A percentile compares a stretch with the other conserved stretches of the same genome.
phyloP scores from a whole-genome alignment of 495 filamentous ascomycete genomes.

The Penicillium paxilli region DNA sequence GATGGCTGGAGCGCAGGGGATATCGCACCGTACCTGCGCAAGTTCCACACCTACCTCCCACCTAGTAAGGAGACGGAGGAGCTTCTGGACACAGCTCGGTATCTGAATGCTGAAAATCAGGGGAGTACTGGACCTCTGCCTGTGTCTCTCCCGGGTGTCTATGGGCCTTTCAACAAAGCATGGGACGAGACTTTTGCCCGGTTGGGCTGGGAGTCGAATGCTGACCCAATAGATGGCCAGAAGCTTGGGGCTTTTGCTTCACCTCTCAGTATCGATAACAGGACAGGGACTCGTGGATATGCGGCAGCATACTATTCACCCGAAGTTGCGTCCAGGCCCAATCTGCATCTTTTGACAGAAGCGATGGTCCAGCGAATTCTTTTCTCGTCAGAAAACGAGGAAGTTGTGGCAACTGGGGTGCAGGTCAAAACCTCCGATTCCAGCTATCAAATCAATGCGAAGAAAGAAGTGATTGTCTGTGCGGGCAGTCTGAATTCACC shows the following conservation, averaged over 20 bases:
- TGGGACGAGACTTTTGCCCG: slow-evolving; percentile 27
- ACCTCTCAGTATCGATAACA: slow-evolving; percentile 15
- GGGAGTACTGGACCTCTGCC: slow-evolving; percentile 26
- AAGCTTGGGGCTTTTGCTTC: slow-evolving; percentile 24
- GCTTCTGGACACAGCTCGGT: slow-evolving; percentile 10
- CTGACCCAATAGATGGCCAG: slow-evolving; percentile 21
- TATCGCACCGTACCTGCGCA: slow-evolving; percentile 45
- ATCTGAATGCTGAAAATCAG: slow-evolving; percentile 14
- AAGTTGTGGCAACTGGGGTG: slow-evolving; percentile 32
- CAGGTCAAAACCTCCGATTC: slow-evolving; percentile 31
- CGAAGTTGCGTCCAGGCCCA: slow-evolving; percentile 39
- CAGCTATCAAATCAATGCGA: slow-evolving; percentile 40
- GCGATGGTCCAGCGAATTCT: slow-evolving; percentile 46
- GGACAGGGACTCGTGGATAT: slow-evolving; percentile 39
- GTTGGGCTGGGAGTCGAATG: slow-evolving; percentile 21
- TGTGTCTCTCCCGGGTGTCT: slow-evolving; percentile 20
- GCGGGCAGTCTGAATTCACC: slow-evolving; percentile 57
- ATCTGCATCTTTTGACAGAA: slow-evolving; percentile 45
- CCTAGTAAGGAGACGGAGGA: slow-evolving; percentile 11
- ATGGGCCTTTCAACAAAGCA: slow-evolving; percentile 22
- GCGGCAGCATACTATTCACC: slow-evolving; percentile 27
- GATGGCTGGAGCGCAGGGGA: slow-evolving; percentile 48
- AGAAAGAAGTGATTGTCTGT: slow-evolving; percentile 55
- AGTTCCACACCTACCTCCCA: slow-evolving; percentile 21
- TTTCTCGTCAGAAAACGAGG: slow-evolving; percentile 19